Evolutionary conservation across 208 protist genomes (phyloP).

Genomic region (Porcisia deanei): DNA sequence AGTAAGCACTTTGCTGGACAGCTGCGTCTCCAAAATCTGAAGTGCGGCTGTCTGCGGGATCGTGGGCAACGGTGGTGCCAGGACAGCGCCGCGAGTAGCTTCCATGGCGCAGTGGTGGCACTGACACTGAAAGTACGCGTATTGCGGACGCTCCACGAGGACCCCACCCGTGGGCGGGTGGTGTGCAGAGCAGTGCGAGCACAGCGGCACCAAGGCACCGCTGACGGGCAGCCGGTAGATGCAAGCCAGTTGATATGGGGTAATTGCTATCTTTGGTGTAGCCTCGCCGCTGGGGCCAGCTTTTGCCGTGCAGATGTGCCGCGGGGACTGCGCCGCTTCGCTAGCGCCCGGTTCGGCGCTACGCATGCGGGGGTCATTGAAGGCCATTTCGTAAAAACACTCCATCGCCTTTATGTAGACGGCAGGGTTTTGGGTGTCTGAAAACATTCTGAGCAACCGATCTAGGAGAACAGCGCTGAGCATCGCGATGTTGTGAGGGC

Average conservation of each 20-base stretch:
- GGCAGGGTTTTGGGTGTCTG: conserved; percentile 38
- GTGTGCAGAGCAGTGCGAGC: conserved; percentile 47
- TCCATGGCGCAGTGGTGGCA: conserved; percentile 38
- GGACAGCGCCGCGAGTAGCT: not conserved
- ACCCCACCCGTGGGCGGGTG: conserved; percentile 46
- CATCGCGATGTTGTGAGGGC: conserved; percentile 49
- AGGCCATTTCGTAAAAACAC: conserved; percentile 69
- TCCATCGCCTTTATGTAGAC: conserved; percentile 59
- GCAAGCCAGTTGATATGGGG: conserved; percentile 60
- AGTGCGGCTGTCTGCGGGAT: conserved; percentile 44
- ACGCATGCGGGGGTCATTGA: conserved; percentile 51
- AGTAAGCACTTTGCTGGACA: conserved; percentile 19
- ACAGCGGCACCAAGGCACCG: conserved; percentile 36
- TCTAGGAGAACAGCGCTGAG: conserved; percentile 43
- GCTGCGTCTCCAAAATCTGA: conserved; percentile 34
- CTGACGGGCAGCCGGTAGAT: conserved; percentile 36
- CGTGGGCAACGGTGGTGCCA: conserved; percentile 25
- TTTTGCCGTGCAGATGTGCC: conserved; percentile 8
- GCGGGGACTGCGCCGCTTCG: conserved; percentile 16
- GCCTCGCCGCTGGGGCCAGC: not conserved
- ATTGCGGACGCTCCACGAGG: conserved; percentile 34
- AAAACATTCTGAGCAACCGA: conserved; percentile 40
- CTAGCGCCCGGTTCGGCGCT: not conserved
- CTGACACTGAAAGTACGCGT: conserved; percentile 68
- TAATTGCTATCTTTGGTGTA: not conserved